Evolutionary conservation across 306 rosid species (phyloP), one percentile per base, ranked within the genome.

Genomic region (Cicer bijugum): DNA sequence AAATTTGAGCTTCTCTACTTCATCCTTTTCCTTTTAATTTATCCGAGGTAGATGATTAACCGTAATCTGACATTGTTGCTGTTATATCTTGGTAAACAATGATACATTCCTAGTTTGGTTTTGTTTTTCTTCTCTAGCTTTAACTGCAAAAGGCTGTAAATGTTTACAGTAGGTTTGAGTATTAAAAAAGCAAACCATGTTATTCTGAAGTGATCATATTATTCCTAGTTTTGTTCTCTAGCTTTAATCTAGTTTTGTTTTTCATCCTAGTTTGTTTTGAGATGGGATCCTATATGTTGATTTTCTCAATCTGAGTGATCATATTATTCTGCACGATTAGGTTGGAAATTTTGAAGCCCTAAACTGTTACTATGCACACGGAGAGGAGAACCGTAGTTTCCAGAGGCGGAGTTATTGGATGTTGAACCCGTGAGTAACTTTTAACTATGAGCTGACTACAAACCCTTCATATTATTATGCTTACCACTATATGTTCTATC

Each of bases 401-500:
- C 99, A 88, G 83, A 90, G 99, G 72, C 95, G 99, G 76, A 86
- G 97, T 87, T 95, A 86, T 80, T 95, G 99, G 99, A 88, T 95
- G 86, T 83, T 95, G 84, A 90, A 95, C 81, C 93, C 85, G 99
- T 95, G 83, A 89, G 99, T 91, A 66, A 42, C 72, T 65, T 74
- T 75, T 80, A 63, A 62, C 74, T 53, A 40, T 51, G 71, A 42
- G 72, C 56, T 17, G n/a, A 57, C 72, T 69, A 9, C 44, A 69
- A 65, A 52, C 43, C 16, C 69, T 43, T 78, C 69, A 38, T 71
- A 69, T 46, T 56, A 46, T 53, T 60, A 45, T 6, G 67, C 74
- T 60, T 75, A 48, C 45, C 35, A 20, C 51, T 42, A 72, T 19
- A 28, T 9, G 52, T 33, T 74, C 7, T 80, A 65, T 48, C 40